phyloP scores from a whole-genome alignment of 768 basidiomycete species.

The Leccinum obscurum region DNA sequence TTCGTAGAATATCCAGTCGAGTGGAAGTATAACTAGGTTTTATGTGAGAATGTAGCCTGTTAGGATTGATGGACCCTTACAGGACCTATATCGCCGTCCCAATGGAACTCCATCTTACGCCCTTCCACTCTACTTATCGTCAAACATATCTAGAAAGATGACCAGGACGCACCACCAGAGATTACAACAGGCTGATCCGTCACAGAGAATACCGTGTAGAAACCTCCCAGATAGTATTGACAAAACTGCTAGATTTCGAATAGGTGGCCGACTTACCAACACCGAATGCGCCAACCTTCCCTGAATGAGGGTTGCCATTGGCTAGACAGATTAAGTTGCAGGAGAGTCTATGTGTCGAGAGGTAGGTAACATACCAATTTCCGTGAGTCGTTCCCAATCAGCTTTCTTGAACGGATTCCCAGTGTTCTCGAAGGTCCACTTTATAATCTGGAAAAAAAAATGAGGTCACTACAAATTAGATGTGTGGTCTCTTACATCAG shows the following conservation, averaged over 20 bases:
- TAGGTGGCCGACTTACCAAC: conserved; percentile 48
- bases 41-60: conserved; percentile 25
- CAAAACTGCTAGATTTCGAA: not conserved
- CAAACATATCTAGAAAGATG: conserved; percentile 16
- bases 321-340: conserved; percentile 42
- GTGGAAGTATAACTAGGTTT: conserved; percentile 61
- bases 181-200: conserved; percentile 77
- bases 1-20: conserved; percentile 54
- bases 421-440: conserved; percentile 32
- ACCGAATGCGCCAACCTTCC: conserved; percentile 92
- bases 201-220: conserved; percentile 77
- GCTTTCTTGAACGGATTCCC: conserved; percentile 78
- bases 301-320: conserved; percentile 91
- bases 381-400: conserved; percentile 89
- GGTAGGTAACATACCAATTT: conserved; percentile 59
- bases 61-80: conserved; percentile 40
- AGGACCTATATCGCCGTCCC: conserved; percentile 68
- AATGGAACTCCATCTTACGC: conserved; percentile 91
- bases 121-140: conserved; percentile 37
- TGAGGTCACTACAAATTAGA: not conserved
- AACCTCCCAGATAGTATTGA: conserved; percentile 43
- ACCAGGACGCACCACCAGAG: conserved; percentile 54
- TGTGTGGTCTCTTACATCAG: conserved; percentile 26
- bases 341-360: not conserved
- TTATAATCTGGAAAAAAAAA: conserved; percentile 22